A percentile compares a stretch with the other conserved stretches of the same genome.
Evolutionary conservation across 306 rosid species (phyloP).

Genomic region (Rosa multiflora): DNA sequence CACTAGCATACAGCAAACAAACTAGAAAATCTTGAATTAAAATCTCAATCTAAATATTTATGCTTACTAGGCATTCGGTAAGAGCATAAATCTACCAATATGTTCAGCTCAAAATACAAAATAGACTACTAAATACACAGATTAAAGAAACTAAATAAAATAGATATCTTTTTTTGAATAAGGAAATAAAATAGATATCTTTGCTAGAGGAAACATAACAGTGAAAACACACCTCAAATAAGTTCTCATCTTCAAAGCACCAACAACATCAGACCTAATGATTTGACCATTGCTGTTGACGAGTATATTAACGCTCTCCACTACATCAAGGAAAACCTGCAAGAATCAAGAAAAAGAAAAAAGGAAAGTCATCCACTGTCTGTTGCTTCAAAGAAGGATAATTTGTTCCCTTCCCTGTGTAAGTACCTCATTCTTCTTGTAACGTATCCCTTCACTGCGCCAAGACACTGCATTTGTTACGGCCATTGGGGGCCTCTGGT

Average conservation of each 20-base stretch:
- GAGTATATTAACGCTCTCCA: constrained; percentile 97
- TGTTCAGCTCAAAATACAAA: neutral
- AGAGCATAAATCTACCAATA: neutral
- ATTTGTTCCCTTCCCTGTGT: neutral
- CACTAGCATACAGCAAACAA: neutral
- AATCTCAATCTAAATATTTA: neutral
- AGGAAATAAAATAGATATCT: neutral
- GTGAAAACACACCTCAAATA: constrained; percentile 68
- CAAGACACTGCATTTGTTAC: constrained; percentile 99
- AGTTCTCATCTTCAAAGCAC: constrained; percentile 98
- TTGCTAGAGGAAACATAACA: neutral
- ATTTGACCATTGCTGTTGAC: constrained; percentile 99
- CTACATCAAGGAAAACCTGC: constrained; percentile 99
- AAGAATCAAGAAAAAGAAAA: neutral
- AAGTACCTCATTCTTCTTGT: constrained; percentile 96
- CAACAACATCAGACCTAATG: constrained; percentile 97
- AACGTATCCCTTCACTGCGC: constrained; percentile 96
- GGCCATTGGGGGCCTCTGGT: constrained; percentile 99
- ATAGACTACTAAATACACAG: neutral
- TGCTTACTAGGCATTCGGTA: neutral
- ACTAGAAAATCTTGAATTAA: neutral
- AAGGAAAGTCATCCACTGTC: constrained; percentile 24
- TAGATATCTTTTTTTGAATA: neutral
- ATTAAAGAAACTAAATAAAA: neutral
- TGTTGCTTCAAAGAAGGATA: constrained; percentile 14